A percentile compares a stretch with the other conserved stretches of the same genome.
These are phyloP conservation scores for Lipomyces kockii DNA, from an alignment of 805 yeast species.

Conservation along the genomic window DNA sequence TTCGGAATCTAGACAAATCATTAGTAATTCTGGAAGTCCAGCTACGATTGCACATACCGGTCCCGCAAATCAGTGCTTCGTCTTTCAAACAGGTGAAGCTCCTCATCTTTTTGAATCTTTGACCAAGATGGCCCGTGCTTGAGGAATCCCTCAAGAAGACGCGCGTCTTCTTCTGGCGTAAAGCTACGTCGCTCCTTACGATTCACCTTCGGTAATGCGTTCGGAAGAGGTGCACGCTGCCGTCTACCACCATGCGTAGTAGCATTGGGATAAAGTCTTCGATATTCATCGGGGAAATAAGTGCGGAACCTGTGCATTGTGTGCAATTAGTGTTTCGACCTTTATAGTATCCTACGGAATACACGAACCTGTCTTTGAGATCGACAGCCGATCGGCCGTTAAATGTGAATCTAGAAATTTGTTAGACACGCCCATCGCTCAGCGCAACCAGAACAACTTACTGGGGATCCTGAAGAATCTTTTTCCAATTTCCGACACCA, in stretches of 20 bases:
- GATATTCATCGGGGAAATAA: conserved; percentile 52
- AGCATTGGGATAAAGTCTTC: conserved; percentile 52
- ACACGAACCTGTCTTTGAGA: conserved; percentile 45
- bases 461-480: conserved; percentile 50
- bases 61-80: conserved; percentile 53
- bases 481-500: conserved; percentile 52
- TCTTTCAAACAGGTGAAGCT: conserved; percentile 47
- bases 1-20: conserved; percentile 43
- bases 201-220: conserved; percentile 49
- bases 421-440: not conserved
- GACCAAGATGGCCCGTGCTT: conserved; percentile 54
- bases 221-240: conserved; percentile 36
- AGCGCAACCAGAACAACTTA: conserved; percentile 7
- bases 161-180: conserved; percentile 50
- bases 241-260: conserved; percentile 47
- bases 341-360: not conserved
- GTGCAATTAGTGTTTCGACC: not conserved
- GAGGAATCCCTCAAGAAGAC: conserved; percentile 50
- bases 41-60: conserved; percentile 35
- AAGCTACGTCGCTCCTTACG: conserved; percentile 52
- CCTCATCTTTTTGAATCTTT: conserved; percentile 51
- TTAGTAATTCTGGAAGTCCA: not conserved
- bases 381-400: conserved; percentile 54
- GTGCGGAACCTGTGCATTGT: conserved; percentile 47
- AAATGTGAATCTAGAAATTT: conserved; percentile 42